Conservation (phyloP, 1,284 basidiomycete species). For the Fistulina hepatica region DNA sequence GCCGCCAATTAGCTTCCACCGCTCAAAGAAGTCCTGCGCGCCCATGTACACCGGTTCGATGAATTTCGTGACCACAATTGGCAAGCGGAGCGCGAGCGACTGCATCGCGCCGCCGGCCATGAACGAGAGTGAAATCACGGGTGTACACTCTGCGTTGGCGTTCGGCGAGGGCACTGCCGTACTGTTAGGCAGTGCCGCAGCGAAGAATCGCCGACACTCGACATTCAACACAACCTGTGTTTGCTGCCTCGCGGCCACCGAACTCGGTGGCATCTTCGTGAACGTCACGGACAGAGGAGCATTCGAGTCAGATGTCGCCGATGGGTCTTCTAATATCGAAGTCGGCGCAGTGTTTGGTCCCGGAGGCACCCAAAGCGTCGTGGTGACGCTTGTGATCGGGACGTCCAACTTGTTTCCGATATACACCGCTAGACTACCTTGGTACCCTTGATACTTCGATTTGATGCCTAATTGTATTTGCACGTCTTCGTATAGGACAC, state of each 20-base stretch:
- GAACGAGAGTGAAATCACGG: constrained; percentile 84
- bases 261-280: constrained; percentile 79
- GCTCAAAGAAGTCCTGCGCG: constrained; percentile 85
- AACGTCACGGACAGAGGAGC: constrained; percentile 76
- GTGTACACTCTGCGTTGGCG: no score
- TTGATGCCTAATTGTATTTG: constrained; percentile 96
- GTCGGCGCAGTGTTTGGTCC: no score
- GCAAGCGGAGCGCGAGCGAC: constrained; percentile 75
- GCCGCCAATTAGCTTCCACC: constrained; percentile 96
- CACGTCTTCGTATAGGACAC: constrained; percentile 91
- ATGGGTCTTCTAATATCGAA: constrained; percentile 61
- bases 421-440: constrained; percentile 88
- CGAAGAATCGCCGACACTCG: constrained; percentile 87
- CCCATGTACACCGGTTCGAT: constrained; percentile 85
- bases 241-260: constrained; percentile 76
- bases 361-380: constrained; percentile 59
- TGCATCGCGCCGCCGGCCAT: constrained; percentile 88
- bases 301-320: no score
- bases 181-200: no score
- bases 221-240: constrained; percentile 89
- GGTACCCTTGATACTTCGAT: constrained; percentile 87
- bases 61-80: constrained; percentile 86
- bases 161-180: no score
- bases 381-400: constrained; percentile 82
- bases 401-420: constrained; percentile 92